Conservation (phyloP, 2,329 filamentous ascomycete genomes). For the Scedosporium dehoogii region DNA sequence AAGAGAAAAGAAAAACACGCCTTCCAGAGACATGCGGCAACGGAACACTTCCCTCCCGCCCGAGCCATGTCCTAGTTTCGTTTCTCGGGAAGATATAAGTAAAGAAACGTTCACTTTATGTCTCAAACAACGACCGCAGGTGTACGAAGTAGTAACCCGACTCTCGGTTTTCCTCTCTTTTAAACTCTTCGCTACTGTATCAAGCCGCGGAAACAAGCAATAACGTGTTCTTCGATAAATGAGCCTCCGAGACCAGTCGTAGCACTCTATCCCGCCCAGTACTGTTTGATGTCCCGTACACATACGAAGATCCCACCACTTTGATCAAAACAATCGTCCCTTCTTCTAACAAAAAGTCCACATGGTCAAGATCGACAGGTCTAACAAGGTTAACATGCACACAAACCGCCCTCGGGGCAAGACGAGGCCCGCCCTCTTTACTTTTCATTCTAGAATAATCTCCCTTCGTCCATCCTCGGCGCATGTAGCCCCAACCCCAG, state of each 20-base stretch:
- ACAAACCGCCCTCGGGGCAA: neutral
- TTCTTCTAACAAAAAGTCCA: neutral
- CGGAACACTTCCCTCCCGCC: neutral
- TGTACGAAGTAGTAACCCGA: neutral
- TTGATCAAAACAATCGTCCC: neutral
- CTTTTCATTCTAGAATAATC: too few species aligned
- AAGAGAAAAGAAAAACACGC: neutral
- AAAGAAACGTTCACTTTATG: neutral
- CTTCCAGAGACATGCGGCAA: neutral
- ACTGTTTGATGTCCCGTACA: neutral
- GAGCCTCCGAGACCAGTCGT: neutral
- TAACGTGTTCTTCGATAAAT: neutral
- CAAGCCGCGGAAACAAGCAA: neutral
- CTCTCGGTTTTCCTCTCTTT: neutral
- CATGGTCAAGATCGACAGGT: neutral
- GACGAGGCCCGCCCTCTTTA: neutral
- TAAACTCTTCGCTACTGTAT: neutral
- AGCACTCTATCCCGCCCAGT: neutral
- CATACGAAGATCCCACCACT: neutral
- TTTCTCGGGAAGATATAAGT: neutral
- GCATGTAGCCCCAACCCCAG: neutral
- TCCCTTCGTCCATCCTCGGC: too few species aligned
- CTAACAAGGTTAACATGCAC: neutral
- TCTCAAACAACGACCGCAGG: neutral
- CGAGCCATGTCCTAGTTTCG: neutral